A percentile compares a stretch with the other conserved stretches of the same genome.
phyloP scores from a whole-genome alignment of 805 yeast genomes.

The Yarrowia keelungensis region DNA sequence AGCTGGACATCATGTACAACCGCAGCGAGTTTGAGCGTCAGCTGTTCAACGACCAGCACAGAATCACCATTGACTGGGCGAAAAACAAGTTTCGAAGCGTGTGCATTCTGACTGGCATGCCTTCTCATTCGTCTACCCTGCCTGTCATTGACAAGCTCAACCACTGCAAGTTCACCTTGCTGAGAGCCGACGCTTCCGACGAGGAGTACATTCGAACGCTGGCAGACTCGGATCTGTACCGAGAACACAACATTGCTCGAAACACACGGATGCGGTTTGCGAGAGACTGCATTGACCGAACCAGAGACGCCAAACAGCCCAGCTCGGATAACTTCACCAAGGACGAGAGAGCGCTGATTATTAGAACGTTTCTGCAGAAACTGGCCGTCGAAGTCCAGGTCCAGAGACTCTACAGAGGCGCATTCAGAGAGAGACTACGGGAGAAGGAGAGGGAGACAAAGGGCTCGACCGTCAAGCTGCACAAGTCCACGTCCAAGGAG shows the following conservation, averaged over 20 bases:
- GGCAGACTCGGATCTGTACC: constrained; percentile 59
- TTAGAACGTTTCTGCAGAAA: constrained; percentile 57
- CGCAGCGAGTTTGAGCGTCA: constrained; percentile 53
- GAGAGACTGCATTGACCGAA: constrained; percentile 47
- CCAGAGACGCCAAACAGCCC: constrained; percentile 35
- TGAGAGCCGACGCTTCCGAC: constrained; percentile 54
- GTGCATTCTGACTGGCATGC: constrained; percentile 61
- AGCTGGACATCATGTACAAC: constrained; percentile 65
- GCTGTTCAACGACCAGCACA: constrained; percentile 62
- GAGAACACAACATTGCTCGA: constrained; percentile 59
- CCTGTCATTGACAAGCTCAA: constrained; percentile 48
- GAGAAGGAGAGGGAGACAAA: constrained; percentile 17
- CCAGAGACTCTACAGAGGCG: constrained; percentile 65
- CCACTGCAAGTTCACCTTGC: constrained; percentile 51
- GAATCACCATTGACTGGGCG: constrained; percentile 69
- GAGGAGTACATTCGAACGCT: constrained; percentile 57
- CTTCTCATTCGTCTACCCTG: constrained; percentile 51
- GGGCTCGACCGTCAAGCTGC: constrained; percentile 11
- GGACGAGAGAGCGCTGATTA: constrained; percentile 56
- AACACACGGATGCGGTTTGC: constrained; percentile 54
- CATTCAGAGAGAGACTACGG: constrained; percentile 43
- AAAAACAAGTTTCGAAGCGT: constrained; percentile 71
- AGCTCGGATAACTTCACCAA: constrained; percentile 44
- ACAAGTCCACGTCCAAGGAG: constrained; percentile 18
- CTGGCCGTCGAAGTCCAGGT: constrained; percentile 70